Evolutionary conservation across 305 asterid genomes (phyloP).

Genomic region (Lippia alba): DNA sequence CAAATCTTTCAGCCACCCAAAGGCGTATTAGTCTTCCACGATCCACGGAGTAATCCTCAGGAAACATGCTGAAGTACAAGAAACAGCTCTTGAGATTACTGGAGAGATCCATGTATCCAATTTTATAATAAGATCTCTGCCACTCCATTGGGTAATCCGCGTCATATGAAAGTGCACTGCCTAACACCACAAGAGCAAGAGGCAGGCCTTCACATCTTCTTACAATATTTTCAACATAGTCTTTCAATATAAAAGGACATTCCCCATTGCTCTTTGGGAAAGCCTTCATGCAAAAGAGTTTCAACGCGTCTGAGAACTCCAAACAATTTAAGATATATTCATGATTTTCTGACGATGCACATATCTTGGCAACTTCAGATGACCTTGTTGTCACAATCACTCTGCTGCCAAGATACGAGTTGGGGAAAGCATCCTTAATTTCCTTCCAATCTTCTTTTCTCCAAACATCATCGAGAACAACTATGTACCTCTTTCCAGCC

Average conservation of each 20-base stretch:
- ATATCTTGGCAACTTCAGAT: conserved; percentile 15
- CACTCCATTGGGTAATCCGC: conserved; percentile 29
- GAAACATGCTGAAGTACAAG: conserved; percentile 47
- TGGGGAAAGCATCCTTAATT: conserved; percentile 36
- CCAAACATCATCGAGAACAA: conserved; percentile 46
- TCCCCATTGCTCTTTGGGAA: conserved; percentile 35
- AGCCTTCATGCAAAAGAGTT: conserved; percentile 47
- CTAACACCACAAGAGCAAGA: conserved; percentile 37
- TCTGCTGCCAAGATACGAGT: conserved; percentile 31
- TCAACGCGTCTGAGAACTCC: conserved; percentile 33
- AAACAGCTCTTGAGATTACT: conserved; percentile 48
- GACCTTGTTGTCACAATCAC: conserved; percentile 37
- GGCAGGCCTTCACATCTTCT: conserved; percentile 41
- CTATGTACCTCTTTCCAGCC: conserved; percentile 31
- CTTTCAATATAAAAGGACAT: conserved; percentile 45
- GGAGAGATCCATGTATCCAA: conserved; percentile 47
- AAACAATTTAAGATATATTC: conserved; percentile 20
- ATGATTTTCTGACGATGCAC: conserved; percentile 21
- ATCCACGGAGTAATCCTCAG: conserved; percentile 43
- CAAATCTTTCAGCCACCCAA: conserved; percentile 54
- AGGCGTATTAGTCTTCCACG: conserved; percentile 49
- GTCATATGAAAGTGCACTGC: conserved; percentile 29
- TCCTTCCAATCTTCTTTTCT: conserved; percentile 17
- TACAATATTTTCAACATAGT: conserved; percentile 24
- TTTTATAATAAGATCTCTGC: conserved; percentile 25